Evolutionary conservation across 257 asterid genomes (phyloP), one percentile per base, ranked within the genome.

Genomic region (Echites panduratus): DNA sequence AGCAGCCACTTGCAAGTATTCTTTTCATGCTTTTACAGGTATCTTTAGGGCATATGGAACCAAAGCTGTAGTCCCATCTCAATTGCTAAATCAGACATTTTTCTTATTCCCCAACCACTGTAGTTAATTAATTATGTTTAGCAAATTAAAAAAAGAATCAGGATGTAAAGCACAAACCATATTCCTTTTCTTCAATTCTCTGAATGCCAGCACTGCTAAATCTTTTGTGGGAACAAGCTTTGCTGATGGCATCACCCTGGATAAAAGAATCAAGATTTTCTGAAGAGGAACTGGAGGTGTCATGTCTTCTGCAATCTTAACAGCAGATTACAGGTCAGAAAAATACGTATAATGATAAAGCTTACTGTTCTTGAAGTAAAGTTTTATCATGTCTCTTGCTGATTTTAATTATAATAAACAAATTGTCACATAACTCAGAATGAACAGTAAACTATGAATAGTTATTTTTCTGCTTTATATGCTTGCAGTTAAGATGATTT

Each of bases 181-280:
- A 70, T 77, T 84, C 71, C 86, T 88, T 75, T 91, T 94, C 76
- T 79, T 80, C 41, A 53, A 52, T 79, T 88, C 97, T 86, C 97
- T 82, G 89, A 94, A 86, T 49, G 97, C 97, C 26, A 94, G 77
- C 57, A 88, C 97, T 1, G 93, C 95, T 75, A 94, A 81, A 79
- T 94, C 99, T 76, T 91, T 89, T 76, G 84, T 87, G 0, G 99
- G 99, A 69, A 94, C 90, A 48, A 94, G 96, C 87, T 94, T 94
- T 4, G 97, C 99, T 79, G 86, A 85, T 66, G 97, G 99, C 82
- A 90, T 82, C 48, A 94, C 58, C 50, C 71, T 86, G 2, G 99
- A 85, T 61, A 94, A 76, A 57, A 86, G 78, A 63, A 90, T 91
- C 64, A 94, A 86, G 52, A 87, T 45, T 73, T 91, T 85, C 89